Evolutionary conservation across 768 basidiomycete genomes (phyloP).

Genomic region (Termitomyces sp.): DNA sequence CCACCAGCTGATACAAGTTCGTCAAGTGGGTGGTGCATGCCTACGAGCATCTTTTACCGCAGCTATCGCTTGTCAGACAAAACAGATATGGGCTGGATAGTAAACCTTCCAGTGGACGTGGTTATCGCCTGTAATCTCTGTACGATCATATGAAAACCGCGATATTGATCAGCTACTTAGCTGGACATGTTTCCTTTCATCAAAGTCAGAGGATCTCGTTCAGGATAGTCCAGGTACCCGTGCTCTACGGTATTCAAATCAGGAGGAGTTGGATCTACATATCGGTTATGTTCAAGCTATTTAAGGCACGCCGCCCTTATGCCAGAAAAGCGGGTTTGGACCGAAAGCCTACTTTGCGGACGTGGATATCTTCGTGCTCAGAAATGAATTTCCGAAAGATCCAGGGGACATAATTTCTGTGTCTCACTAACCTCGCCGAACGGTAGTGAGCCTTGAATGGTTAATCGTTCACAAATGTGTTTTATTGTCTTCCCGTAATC

Average conservation of each 20-base stretch:
- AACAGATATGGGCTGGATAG: conserved; percentile 28
- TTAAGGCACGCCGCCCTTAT: background rate
- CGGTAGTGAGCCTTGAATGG: background rate
- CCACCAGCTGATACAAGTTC: background rate
- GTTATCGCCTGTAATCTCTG: conserved; percentile 22
- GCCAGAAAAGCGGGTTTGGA: background rate
- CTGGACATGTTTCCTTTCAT: background rate
- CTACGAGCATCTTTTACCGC: conserved; percentile 33
- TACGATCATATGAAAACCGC: background rate
- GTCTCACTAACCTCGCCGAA: background rate
- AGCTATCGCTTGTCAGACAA: conserved; percentile 28
- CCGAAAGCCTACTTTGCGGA: background rate
- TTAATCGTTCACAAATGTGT: background rate
- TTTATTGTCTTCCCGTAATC: background rate
- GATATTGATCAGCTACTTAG: background rate
- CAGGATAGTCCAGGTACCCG: background rate
- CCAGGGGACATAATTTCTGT: background rate
- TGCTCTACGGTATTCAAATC: background rate
- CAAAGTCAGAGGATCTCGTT: background rate
- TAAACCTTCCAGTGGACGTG: conserved; percentile 29
- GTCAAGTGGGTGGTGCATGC: conserved; percentile 34
- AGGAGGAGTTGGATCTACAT: background rate
- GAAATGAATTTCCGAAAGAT: background rate
- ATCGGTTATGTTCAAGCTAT: background rate
- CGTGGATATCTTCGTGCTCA: background rate